Base-by-base conservation (phyloP, 208 protist species). In the Trypanosoma lewisi region DNA sequence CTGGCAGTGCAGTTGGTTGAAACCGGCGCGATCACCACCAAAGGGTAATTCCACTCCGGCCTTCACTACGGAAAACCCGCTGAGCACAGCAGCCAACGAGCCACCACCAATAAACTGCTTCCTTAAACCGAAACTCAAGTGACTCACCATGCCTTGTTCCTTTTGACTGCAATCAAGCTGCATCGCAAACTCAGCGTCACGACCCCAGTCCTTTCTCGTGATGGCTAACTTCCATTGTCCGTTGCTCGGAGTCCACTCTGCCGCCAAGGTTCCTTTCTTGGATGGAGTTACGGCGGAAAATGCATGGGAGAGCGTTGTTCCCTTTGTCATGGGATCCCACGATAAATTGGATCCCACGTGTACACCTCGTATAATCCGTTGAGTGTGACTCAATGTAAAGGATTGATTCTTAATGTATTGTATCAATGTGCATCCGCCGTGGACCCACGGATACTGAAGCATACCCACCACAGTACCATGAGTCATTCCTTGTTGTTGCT, bases 381-480 rank as follows among this genome's bases (percentile, higher is more conserved):
- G 87, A 11, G 78, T 52, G 64, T 96, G 87, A 63, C 83, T 94
- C 27, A 94, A 49, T 42, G 73, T 52, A 55, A 94, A 78, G 14
- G 64, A 70, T 67, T 94, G 87, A 53, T 82, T 82, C 78, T 94
- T 94, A 33, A 94, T 67, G 68, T 96, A 96, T 73, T 91, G 83
- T 49, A 87, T 57, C 78, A 87, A 80, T 21, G 83, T 84, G 82
- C 87, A 94, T 17, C 90, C 87, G 28, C 87, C 87, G 28, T 67
- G 75, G 33, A 77, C 59, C 87, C 85, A 94, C 23, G 90, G 90
- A 64, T 94, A 96, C 84, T 94, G 85, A 63, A 93, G 67, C 73
- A 96, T 84, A 11, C 73, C 75, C 37, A 96, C 91, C 37, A 94
- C 61, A n/a, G 75, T 93, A 21, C 90, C 90, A 36, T 87, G 79